Percentiles rank a stretch among this genome's conserved stretches.
These are phyloP conservation scores for Saccharomyces hybrid DNA, from an alignment of 1,139 yeast species.

Conservation along the genomic window DNA sequence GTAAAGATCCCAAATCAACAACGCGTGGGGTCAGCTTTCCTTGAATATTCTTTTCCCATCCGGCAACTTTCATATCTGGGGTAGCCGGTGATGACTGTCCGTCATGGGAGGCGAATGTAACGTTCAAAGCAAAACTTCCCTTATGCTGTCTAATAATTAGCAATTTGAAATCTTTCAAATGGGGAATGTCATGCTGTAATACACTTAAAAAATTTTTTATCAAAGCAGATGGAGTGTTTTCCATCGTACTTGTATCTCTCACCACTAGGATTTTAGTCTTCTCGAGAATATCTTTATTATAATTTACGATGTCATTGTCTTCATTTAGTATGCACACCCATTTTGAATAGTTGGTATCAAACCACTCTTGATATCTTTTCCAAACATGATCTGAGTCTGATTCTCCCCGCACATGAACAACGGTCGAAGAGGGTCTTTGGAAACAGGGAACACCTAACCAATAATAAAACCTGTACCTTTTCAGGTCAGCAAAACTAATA, in stretches of 20 bases:
- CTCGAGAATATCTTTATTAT: constrained; percentile 8
- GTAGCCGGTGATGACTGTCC: neutral
- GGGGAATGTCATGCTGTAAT: constrained; percentile 36
- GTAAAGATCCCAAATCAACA: constrained; percentile 71
- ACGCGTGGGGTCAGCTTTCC: constrained; percentile 74
- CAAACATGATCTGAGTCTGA: constrained; percentile 11
- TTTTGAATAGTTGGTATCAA: constrained; percentile 9
- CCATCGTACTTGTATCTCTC: constrained; percentile 51
- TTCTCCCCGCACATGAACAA: constrained; percentile 4
- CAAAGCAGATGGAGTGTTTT: constrained; percentile 48
- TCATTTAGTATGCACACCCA: constrained; percentile 28
- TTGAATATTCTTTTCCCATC: constrained; percentile 81
- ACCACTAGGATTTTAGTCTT: constrained; percentile 38
- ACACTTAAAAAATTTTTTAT: constrained; percentile 57
- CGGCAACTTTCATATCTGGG: constrained; percentile 41
- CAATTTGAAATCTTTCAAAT: constrained; percentile 36
- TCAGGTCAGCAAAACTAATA: constrained; percentile 76
- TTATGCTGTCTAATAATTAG: constrained; percentile 32
- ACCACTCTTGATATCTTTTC: constrained; percentile 13
- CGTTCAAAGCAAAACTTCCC: constrained; percentile 22
- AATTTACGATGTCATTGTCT: constrained; percentile 15
- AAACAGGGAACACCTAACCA: constrained; percentile 82
- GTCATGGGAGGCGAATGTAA: constrained; percentile 11
- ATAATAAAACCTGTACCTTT: constrained; percentile 76
- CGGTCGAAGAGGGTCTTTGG: constrained; percentile 35